Percentiles rank a stretch among this genome's conserved stretches.
phyloP scores from a whole-genome alignment of 2,329 filamentous ascomycete genomes.

The Lasiodiplodia theobromae region DNA sequence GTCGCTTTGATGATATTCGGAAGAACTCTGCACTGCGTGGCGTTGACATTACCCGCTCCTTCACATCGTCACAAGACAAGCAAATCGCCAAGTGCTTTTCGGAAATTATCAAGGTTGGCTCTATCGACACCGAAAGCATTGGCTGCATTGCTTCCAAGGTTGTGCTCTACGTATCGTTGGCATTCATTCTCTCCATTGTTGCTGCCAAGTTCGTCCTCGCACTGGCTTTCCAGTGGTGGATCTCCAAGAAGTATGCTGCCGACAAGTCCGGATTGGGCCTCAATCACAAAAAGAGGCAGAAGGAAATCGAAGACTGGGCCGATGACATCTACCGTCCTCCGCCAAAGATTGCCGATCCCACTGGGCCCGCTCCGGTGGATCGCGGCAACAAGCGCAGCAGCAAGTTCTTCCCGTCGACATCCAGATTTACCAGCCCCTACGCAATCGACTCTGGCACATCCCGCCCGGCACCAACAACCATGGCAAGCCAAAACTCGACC shows the following conservation, averaged over 20 bases:
- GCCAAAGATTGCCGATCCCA: slow-evolving; percentile 77
- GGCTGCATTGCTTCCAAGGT: slow-evolving; percentile 98
- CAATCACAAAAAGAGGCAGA: slow-evolving; percentile 82
- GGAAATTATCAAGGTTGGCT: slow-evolving; percentile 94
- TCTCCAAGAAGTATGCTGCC: slow-evolving; percentile 84
- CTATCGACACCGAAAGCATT: slow-evolving; percentile 92
- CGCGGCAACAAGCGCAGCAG: slow-evolving; percentile 81
- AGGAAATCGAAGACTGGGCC: slow-evolving; percentile 97
- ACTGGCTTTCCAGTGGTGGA: slow-evolving; percentile 94
- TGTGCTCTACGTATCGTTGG: slow-evolving; percentile 90
- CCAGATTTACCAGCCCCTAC: slow-evolving; percentile 91
- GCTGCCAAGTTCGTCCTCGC: slow-evolving; percentile 86
- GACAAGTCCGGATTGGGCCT: slow-evolving; percentile 81
- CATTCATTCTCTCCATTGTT: slow-evolving; percentile 91
- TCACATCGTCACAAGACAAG: slow-evolving; percentile 81
- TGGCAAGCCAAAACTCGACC: slow-evolving; percentile 86
- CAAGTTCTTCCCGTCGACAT: slow-evolving; percentile 88
- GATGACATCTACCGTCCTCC: slow-evolving; percentile 96
- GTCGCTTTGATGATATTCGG: slow-evolving; percentile 80
- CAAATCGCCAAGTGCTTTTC: slow-evolving; percentile 84
- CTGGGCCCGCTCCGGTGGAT: slow-evolving; percentile 63
- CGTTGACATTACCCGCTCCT: slow-evolving; percentile 86
- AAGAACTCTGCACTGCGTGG: slow-evolving; percentile 76
- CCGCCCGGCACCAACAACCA: slow-evolving; percentile 77
- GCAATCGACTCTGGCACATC: slow-evolving; percentile 68